Base-by-base conservation (phyloP, 306 rosid genomes). In the Trichosanthes truncata region DNA sequence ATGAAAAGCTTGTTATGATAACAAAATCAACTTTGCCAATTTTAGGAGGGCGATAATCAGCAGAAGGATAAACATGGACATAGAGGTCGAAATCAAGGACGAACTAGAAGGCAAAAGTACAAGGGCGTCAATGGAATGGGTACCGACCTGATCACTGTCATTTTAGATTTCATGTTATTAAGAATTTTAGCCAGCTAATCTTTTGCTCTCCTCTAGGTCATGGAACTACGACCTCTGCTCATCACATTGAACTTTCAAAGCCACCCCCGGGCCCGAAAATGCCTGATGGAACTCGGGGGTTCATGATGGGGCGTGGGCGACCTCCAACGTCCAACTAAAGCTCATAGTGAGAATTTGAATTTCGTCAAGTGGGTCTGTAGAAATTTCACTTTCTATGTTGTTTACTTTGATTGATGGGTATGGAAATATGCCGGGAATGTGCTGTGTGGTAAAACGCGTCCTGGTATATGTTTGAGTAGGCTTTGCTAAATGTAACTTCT, bases 241-340 rank as follows among this genome's bases (percentile, higher is more conserved):
- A 89, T 84, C 71, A 89, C 10, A 73, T 38, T 0, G 97, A 96
- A 86, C 82, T 85, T 35, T 87, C 93, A 4, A 96, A 89, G 86
- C 99, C 98, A 4, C 99, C 98, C 21, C 99, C 98, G 1, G 99
- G 98, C 40, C 99, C 99, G 8, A 91, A 79, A 84, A 96, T 96
- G 99, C 99, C 99, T 0, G 97, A 96, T 74, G 99, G 99, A 83
- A 93, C 99, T 11, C 82, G 93, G 72, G 99, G 99, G 83, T 96
- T 96, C 82, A 83, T 98, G 17, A 81, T 93, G 78, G 99, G 99
- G 48, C 96, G 99, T n/a, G 99, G 98, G 76, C 92, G 98, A 67
- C 88, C 90, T 76, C 86, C 78, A 25, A 82, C 63, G 60, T 71
- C 91, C 18, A 43, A 81, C 59, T 90, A 88, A 45, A 89, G 73